These are phyloP conservation scores for Fusarium camptoceras DNA, from an alignment of 2,329 filamentous ascomycete species.

Conservation along the genomic window DNA sequence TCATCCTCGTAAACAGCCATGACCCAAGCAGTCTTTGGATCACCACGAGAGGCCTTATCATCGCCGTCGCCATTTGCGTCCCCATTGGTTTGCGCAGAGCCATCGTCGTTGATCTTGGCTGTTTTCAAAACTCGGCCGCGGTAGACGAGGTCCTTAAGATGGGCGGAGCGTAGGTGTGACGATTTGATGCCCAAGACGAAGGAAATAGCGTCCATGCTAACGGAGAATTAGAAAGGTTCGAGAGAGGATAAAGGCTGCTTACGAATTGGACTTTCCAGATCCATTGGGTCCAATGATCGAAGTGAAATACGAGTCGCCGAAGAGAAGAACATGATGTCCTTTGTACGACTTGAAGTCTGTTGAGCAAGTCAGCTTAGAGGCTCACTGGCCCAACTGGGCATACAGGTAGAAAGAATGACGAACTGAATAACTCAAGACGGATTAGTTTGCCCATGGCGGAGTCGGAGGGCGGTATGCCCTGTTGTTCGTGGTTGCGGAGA, in stretches of 20 bases:
- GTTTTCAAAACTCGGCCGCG: slow-evolving; percentile 93
- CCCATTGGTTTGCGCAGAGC: slow-evolving; percentile 75
- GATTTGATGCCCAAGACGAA: slow-evolving; percentile 99
- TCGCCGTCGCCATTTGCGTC: slow-evolving; percentile 72
- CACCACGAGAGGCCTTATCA: slow-evolving; percentile 75
- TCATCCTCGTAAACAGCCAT: slow-evolving; percentile 99
- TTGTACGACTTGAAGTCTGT: slow-evolving; percentile 99
- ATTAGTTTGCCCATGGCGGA: slow-evolving; percentile 93
- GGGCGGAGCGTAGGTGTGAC: slow-evolving; percentile 93
- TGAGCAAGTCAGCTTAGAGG: slow-evolving; percentile 30
- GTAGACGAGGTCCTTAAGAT: slow-evolving; percentile 95
- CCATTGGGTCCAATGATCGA: slow-evolving; percentile 99
- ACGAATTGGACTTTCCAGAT: slow-evolving; percentile 99
- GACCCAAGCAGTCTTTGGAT: slow-evolving; percentile 96
- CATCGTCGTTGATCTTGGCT: slow-evolving; percentile 91
- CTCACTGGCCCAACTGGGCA: neutral
- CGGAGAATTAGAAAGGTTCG: slow-evolving; percentile 11
- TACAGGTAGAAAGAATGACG: slow-evolving; percentile 48
- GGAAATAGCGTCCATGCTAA: slow-evolving; percentile 97
- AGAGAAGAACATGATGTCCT: slow-evolving; percentile 91
- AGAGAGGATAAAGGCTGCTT: slow-evolving; percentile 51
- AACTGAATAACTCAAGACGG: slow-evolving; percentile 93
- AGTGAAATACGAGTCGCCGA: slow-evolving; percentile 98
- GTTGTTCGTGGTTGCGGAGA: slow-evolving; percentile 7
- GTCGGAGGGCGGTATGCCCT: slow-evolving; percentile 32